Evolutionary conservation across 2,329 filamentous ascomycete genomes (phyloP), one percentile per base, ranked within the genome.

Genomic region (Pestalotiopsis sp.): DNA sequence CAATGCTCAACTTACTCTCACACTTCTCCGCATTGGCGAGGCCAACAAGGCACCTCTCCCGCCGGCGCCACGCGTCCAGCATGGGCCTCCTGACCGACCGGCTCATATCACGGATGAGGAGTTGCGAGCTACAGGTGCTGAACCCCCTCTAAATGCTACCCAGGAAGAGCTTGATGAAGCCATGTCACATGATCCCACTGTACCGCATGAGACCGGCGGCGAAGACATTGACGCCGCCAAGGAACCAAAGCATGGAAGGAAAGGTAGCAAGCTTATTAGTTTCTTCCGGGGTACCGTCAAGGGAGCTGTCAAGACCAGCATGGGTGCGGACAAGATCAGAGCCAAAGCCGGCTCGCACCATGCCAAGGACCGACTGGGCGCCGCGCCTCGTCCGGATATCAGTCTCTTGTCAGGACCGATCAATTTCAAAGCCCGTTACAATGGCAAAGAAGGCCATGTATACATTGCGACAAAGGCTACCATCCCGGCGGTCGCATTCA

Each of bases 1-100:
- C 1, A 96, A 97, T 76, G 93, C 93, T 3, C 94, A 97, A 76
- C 87, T 97, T 20, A 90, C 93, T 0, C 82, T 97, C 36, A 97
- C 93, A 0, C 85, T 97, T 1, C 88, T 97, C 12, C 91, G 94
- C 4, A 90, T 95, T 38, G 93, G 93, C 55, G 94, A 97, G 79
- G 88, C 88, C 12, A 95, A 95, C 80, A 92, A 92, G 72, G 91
- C 92, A 0, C 94, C 94, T 0, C 80, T 97, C 0, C 93, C 93
- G 0, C 90, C 87, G 0, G 85, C 86, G 0, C 84, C 84, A 0
- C 71, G 74, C 0, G 77, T 79, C 2, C 74, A 76, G 23, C 74
- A 76, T 0, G 77, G 80, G 0, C 82, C 84, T 0, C 78, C 81
- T 0, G 74, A 80, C 1, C 71, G 78, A 27, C 78, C 84, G 1